phyloP scores from a whole-genome alignment of 768 basidiomycete species.

The Mrakia blollopis region DNA sequence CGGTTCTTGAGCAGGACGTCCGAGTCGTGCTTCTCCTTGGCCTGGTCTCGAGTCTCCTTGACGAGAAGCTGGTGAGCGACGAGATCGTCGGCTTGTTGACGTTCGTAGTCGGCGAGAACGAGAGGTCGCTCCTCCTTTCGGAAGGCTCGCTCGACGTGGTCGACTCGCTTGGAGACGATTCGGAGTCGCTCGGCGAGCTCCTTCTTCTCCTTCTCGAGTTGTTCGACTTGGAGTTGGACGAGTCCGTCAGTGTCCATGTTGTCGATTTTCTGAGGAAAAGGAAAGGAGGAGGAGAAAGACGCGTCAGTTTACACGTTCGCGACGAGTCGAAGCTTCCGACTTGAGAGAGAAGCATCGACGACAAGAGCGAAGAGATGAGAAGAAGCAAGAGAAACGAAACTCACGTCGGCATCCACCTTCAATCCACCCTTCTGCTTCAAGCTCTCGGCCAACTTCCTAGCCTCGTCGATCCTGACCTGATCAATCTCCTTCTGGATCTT shows the following conservation, averaged over 20 bases:
- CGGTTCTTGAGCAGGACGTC: constrained; percentile 70
- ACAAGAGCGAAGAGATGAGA: too few relatives aligned
- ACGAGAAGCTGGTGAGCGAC: constrained; percentile 62
- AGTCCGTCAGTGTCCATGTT: constrained; percentile 78
- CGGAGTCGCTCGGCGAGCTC: constrained; percentile 75
- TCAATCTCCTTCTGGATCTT: constrained; percentile 56
- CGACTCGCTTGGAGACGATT: constrained; percentile 79
- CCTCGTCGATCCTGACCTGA: constrained; percentile 69
- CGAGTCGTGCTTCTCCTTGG: constrained; percentile 57
- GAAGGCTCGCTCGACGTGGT: constrained; percentile 90
- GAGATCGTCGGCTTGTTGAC: constrained; percentile 73
- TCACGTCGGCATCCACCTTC: constrained; percentile 64
- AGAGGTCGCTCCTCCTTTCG: constrained; percentile 88
- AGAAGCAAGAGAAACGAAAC: constrained; percentile 37
- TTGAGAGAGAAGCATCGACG: not conserved
- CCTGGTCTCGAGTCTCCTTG: constrained; percentile 54
- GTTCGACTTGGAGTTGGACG: constrained; percentile 84
- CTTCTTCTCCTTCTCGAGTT: constrained; percentile 94
- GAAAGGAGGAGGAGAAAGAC: not conserved
- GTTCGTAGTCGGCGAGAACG: constrained; percentile 75
- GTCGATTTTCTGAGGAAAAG: constrained; percentile 61
- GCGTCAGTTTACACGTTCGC: not conserved
- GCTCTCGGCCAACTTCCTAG: constrained; percentile 78
- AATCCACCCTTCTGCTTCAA: constrained; percentile 70
- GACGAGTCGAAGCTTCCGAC: not conserved